Base-by-base conservation (phyloP, 257 asterid genomes). In the Solanum pimpinellifolium region DNA sequence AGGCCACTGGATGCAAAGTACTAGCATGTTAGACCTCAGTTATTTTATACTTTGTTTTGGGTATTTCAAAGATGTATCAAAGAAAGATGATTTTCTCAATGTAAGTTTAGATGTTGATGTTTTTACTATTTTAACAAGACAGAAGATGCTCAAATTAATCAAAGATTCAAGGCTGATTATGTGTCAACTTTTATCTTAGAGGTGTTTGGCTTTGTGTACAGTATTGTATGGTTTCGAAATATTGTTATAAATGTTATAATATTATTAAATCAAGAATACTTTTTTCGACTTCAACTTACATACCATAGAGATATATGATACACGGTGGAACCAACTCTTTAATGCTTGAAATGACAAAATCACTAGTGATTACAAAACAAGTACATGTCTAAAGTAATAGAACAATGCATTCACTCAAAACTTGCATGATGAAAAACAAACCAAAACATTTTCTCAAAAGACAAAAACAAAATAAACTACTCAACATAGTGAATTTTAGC, bases 241-340 rank as follows among this genome's bases (percentile, higher is more conserved):
- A 18, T 52, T 2, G 3, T 15, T 52, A 52, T 2, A 52, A 52
- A 16, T 52, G 23, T 56, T 56, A 2, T 0, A 11, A 56, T 7
- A 52, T 52, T 7, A 52, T 7, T 16, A 16, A 16, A 16, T 16
- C 2, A 16, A 14, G n/a, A 52, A 52, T 15, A 21, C 1, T 52
- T 52, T 52, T 11, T 52, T 18, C 1, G 10, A 18, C 62, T 52
- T 18, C 62, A 3, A 52, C n/a, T 6, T 2, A 16, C 2, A 52
- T 52, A 52, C 23, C 18, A 23, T 0, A 52, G 11, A 56, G 66
- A 59, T 20, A 20, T 2, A 56, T 20, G 25, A 56, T 0, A 20
- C 65, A 59, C 4, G 6, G 11, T 15, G 49, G 13, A 4, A 7
- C 0, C 25, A 56, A 56, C 66, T 0, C 25, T 0, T 0, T 18